These are phyloP conservation scores for Sphagnum contortum DNA, from an alignment of 225 moss, liverwort and hornwort species.

Conservation along the genomic window DNA sequence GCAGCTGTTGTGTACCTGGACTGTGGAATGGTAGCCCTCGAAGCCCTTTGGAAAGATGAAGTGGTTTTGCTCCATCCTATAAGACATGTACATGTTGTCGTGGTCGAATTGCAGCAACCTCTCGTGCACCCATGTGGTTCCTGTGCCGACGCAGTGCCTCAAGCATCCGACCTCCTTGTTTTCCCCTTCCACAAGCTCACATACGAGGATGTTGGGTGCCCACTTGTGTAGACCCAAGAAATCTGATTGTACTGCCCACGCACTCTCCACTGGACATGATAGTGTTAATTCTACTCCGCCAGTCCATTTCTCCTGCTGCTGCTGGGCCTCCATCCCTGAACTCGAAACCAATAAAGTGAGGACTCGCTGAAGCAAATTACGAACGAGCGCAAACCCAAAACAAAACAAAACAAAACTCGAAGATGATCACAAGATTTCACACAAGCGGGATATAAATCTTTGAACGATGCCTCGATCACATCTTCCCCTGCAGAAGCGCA, in stretches of 20 bases:
- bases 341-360: too few species aligned
- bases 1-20: slow-evolving; percentile 12
- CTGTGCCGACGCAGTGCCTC: slow-evolving; percentile 29
- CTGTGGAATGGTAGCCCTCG: slow-evolving; percentile 26
- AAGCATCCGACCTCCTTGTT: slow-evolving; percentile 28
- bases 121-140: slow-evolving; percentile 46
- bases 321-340: too few species aligned
- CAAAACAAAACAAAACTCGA: too few species aligned
- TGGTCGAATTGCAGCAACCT: slow-evolving; percentile 45
- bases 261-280: slow-evolving; percentile 27
- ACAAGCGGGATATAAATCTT: too few species aligned
- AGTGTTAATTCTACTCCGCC: slow-evolving; percentile 38
- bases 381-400: too few species aligned
- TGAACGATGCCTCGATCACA: too few species aligned
- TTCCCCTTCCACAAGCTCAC: slow-evolving; percentile 23
- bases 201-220: slow-evolving; percentile 18
- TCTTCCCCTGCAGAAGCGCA: too few species aligned
- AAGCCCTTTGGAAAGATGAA: slow-evolving; percentile 40
- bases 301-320: slow-evolving; percentile 24
- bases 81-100: slow-evolving; percentile 24
- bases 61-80: slow-evolving; percentile 53
- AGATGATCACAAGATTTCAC: too few species aligned
- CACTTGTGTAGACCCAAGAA: slow-evolving; percentile 41
- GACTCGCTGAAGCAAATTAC: too few species aligned
- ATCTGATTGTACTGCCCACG: slow-evolving; percentile 42